Percentiles rank a stretch among this genome's conserved stretches.
phyloP scores from a whole-genome alignment of 805 yeast genomes.

The Lachancea fermentati region DNA sequence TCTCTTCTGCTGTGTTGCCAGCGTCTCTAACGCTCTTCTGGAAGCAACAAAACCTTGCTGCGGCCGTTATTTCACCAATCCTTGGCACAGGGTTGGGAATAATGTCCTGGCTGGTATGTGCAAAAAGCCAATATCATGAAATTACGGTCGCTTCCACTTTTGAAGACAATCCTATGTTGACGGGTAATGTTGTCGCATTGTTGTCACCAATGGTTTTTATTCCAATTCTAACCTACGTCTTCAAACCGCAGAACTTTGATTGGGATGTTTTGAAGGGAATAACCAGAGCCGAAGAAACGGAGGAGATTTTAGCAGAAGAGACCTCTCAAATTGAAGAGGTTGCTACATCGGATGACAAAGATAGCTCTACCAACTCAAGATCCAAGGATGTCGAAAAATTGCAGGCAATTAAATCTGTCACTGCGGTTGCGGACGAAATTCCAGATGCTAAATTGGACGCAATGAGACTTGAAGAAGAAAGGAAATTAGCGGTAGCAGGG shows the following conservation, averaged over 20 bases:
- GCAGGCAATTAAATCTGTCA: conserved; percentile 29
- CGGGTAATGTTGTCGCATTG: conserved; percentile 81
- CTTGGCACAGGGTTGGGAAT: conserved; percentile 71
- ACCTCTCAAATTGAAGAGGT: conserved; percentile 24
- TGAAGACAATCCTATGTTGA: conserved; percentile 80
- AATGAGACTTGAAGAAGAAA: conserved; percentile 44
- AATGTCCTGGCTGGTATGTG: conserved; percentile 57
- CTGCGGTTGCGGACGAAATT: conserved; percentile 29
- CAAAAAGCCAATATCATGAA: conserved; percentile 39
- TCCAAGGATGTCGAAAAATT: conserved; percentile 17
- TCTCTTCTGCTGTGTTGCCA: conserved; percentile 82
- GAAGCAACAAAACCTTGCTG: conserved; percentile 55
- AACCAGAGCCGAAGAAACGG: conserved; percentile 65
- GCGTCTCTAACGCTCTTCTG: conserved; percentile 62
- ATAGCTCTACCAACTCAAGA: conserved; percentile 1
- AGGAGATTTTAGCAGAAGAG: conserved; percentile 49
- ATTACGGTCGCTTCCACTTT: conserved; percentile 57
- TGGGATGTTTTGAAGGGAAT: conserved; percentile 59
- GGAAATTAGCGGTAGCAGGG: conserved; percentile 48
- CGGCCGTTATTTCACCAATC: conserved; percentile 73
- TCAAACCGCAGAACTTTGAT: conserved; percentile 70
- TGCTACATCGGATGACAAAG: conserved; percentile 11
- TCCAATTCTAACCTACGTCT: conserved; percentile 58
- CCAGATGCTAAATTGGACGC: conserved; percentile 16
- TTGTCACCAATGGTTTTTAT: conserved; percentile 62